Evolutionary conservation across 257 asterid genomes (phyloP).

Genomic region (Jacaranda copaia): DNA sequence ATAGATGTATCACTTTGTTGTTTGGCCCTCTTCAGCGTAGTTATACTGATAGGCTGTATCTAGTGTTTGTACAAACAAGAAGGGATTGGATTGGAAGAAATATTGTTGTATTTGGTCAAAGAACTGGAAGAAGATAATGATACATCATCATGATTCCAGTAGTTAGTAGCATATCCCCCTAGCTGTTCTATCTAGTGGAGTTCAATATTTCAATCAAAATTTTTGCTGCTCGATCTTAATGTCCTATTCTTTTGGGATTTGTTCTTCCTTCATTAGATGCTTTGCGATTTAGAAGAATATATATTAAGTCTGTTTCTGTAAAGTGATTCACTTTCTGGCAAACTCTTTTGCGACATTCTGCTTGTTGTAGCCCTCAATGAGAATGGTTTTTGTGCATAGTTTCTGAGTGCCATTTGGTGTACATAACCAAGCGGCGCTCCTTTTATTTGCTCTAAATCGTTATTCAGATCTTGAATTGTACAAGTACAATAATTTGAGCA

Average conservation of each 20-base stretch:
- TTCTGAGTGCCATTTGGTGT: too few species aligned
- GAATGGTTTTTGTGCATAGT: not conserved
- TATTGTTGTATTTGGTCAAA: not conserved
- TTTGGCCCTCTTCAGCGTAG: too few species aligned
- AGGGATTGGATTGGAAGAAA: not conserved
- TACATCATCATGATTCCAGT: not conserved
- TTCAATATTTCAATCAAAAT: not conserved
- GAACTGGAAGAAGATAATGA: slow-evolving; percentile 13
- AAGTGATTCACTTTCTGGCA: not conserved
- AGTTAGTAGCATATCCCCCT: not conserved
- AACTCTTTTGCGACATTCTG: not conserved
- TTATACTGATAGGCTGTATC: not conserved
- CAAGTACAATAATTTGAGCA: too few species aligned
- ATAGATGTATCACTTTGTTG: not conserved
- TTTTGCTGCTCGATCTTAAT: not conserved
- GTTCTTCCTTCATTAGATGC: not conserved
- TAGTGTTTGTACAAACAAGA: slow-evolving; percentile 22
- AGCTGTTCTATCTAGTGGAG: slow-evolving; percentile 2
- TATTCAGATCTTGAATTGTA: too few species aligned
- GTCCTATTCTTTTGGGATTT: not conserved
- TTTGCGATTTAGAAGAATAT: not conserved
- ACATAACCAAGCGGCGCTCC: too few species aligned
- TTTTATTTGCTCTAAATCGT: too few species aligned
- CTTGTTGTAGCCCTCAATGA: not conserved
- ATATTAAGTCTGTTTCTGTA: not conserved